Conservation (phyloP, 2,329 filamentous ascomycete species). For the Blumeria graminis region DNA sequence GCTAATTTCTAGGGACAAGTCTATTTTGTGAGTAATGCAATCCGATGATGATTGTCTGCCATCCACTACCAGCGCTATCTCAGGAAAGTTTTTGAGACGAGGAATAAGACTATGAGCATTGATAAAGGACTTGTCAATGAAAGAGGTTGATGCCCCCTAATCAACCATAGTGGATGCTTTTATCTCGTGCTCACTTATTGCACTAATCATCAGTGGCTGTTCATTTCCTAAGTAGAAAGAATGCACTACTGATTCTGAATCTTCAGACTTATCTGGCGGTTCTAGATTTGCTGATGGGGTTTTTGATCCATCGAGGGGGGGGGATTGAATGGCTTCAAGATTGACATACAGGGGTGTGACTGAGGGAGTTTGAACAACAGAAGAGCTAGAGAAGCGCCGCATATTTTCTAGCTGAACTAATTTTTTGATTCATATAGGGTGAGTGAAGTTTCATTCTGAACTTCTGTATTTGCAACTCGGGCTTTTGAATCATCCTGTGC, state of each 20-base stretch:
- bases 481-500: neutral
- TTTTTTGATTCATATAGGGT: neutral
- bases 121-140: neutral
- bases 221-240: neutral
- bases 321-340: neutral
- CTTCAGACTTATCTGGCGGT: neutral
- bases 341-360: neutral
- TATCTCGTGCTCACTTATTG: neutral
- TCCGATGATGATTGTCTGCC: neutral
- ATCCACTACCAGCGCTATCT: neutral
- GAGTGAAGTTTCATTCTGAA: neutral
- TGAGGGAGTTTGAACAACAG: no score
- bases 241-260: neutral
- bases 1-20: neutral
- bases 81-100: neutral
- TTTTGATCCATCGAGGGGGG: neutral
- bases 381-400: neutral
- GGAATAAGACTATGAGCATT: neutral
- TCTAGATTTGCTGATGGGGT: neutral
- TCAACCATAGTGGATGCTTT: neutral
- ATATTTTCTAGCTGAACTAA: neutral
- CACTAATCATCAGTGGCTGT: neutral
- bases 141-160: neutral
- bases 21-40: neutral
- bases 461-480: neutral